Percentiles rank a stretch among this genome's conserved stretches.
phyloP scores from a whole-genome alignment of 73 alveolate genomes.

The Paraurostyla sp. region DNA sequence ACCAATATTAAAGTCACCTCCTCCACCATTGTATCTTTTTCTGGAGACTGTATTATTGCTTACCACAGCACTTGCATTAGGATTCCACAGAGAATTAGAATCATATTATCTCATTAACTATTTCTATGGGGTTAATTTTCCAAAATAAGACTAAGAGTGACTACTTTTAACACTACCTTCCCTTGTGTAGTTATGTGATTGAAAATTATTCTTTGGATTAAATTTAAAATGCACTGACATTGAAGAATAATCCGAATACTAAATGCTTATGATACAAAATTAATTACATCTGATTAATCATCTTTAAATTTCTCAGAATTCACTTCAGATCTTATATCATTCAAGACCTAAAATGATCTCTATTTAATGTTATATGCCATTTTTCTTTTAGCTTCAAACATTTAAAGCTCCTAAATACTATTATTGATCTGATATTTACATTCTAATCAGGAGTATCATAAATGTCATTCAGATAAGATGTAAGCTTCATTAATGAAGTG shows the following conservation, averaged over 20 bases:
- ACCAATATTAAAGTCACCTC: no score
- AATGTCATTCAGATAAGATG: background rate
- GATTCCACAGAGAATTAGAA: no score
- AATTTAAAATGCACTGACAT: background rate
- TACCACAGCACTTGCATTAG: no score
- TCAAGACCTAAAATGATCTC: background rate
- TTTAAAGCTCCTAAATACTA: no score
- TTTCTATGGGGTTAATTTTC: no score
- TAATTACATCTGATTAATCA: conserved; percentile 28
- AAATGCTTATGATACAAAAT: background rate
- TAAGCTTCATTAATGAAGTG: background rate
- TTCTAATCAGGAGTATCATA: background rate
- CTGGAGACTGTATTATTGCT: no score
- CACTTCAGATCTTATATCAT: conserved; percentile 50
- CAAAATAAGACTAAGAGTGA: no score
- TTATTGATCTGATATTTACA: background rate
- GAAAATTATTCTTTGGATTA: background rate
- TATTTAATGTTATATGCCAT: background rate
- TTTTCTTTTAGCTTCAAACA: no score
- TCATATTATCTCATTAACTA: no score
- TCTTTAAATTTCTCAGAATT: conserved; percentile 42
- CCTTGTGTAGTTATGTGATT: background rate
- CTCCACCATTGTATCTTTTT: no score
- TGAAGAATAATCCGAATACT: conserved; percentile 42
- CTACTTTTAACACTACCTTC: background rate